phyloP scores from a whole-genome alignment of 495 filamentous ascomycete genomes.

The Parmelia sp. region DNA sequence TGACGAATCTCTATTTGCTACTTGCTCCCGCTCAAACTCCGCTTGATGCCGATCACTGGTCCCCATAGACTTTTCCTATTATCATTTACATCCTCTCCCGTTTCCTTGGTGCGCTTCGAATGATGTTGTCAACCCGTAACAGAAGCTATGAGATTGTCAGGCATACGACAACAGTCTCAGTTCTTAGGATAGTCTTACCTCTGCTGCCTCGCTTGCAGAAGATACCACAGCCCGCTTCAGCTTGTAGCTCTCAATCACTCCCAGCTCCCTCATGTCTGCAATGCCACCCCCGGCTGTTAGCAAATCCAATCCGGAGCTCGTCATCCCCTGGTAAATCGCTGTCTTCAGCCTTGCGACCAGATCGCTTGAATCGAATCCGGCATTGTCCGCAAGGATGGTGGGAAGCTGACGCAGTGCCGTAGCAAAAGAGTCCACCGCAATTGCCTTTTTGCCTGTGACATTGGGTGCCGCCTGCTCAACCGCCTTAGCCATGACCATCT shows the following conservation, averaged over 20 bases:
- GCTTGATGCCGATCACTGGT: not conserved
- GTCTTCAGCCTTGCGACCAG: slow-evolving; percentile 86
- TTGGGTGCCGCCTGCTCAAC: slow-evolving; percentile 92
- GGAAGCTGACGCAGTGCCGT: slow-evolving; percentile 85
- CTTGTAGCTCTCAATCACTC: slow-evolving; percentile 99
- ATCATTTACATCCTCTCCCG: slow-evolving; percentile 60
- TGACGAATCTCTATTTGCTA: slow-evolving; percentile 5
- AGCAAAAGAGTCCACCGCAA: slow-evolving; percentile 86
- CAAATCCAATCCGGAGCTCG: slow-evolving; percentile 82
- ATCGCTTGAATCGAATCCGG: slow-evolving; percentile 89
- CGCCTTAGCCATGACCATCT: slow-evolving; percentile 98
- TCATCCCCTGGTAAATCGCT: slow-evolving; percentile 90
- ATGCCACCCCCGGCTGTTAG: slow-evolving; percentile 87
- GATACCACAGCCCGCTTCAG: slow-evolving; percentile 94
- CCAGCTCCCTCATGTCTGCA: slow-evolving; percentile 90
- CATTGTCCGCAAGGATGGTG: slow-evolving; percentile 95
- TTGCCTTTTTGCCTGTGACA: slow-evolving; percentile 91
- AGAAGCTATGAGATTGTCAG: slow-evolving; percentile 50
- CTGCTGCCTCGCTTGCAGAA: slow-evolving; percentile 90
- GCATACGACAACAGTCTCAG: not conserved
- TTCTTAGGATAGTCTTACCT: slow-evolving; percentile 52
- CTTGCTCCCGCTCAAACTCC: slow-evolving; percentile 8
- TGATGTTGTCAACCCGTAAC: slow-evolving; percentile 81
- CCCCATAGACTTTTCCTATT: not conserved
- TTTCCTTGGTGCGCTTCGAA: slow-evolving; percentile 67